A percentile compares a stretch with the other conserved stretches of the same genome.
Evolutionary conservation across 2,329 filamentous ascomycete genomes (phyloP).

Genomic region (Fusarium musae): DNA sequence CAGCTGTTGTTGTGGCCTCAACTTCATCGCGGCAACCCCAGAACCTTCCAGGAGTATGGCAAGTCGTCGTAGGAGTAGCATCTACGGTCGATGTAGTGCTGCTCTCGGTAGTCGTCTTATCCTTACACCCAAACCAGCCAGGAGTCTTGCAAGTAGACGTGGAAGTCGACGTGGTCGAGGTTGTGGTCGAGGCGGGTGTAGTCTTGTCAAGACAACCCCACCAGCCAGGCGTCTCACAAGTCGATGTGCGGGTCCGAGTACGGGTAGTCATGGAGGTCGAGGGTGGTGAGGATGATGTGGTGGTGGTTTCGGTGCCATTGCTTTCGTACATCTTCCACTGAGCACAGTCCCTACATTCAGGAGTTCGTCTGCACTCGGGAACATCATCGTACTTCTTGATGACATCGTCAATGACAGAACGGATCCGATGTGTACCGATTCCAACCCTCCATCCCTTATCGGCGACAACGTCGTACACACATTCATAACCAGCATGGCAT

Average conservation of each 20-base stretch:
- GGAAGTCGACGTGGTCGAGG: slow-evolving; percentile 58
- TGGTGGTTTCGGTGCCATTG: slow-evolving; percentile 83
- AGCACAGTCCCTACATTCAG: slow-evolving; percentile 87
- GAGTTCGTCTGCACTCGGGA: slow-evolving; percentile 78
- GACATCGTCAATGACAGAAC: slow-evolving; percentile 87
- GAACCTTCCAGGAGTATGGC: slow-evolving; percentile 64
- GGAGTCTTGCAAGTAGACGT: slow-evolving; percentile 70
- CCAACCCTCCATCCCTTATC: slow-evolving; percentile 94
- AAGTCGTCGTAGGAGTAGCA: slow-evolving; percentile 50
- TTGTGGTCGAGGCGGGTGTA: slow-evolving; percentile 57
- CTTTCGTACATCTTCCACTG: slow-evolving; percentile 96
- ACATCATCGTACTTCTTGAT: slow-evolving; percentile 84
- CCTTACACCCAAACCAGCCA: slow-evolving; percentile 76
- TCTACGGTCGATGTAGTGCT: slow-evolving; percentile 46
- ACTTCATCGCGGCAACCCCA: slow-evolving; percentile 65
- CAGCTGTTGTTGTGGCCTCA: slow-evolving; percentile 48
- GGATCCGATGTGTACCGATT: slow-evolving; percentile 91
- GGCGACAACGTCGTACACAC: slow-evolving; percentile 90
- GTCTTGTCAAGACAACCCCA: slow-evolving; percentile 81
- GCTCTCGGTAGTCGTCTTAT: slow-evolving; percentile 51
- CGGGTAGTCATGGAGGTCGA: slow-evolving; percentile 67
- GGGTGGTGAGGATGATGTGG: slow-evolving; percentile 62
- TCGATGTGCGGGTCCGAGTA: slow-evolving; percentile 83
- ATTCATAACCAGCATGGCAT: slow-evolving; percentile 91
- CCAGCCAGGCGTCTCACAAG: slow-evolving; percentile 93